Base-by-base conservation (phyloP, 2,329 filamentous ascomycete species). In the Pseudogymnoascus pannorum region DNA sequence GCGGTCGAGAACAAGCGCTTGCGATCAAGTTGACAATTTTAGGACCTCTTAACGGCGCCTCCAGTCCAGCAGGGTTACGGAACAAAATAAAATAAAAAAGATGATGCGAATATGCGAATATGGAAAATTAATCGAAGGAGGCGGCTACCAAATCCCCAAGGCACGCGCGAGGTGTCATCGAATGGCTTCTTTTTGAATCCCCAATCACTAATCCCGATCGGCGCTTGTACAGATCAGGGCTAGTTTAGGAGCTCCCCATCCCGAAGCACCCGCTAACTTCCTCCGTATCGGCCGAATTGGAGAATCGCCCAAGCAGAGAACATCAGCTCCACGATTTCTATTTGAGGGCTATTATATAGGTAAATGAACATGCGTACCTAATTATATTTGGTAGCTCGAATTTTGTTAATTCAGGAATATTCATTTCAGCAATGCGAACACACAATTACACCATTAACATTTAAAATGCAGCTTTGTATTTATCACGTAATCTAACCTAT, bases 401-500 rank as follows among this genome's bases (percentile, higher is more conserved):
- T 29, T 51, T 51, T 54, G 24, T 31, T 31, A 54, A 24, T 54
- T 54, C 44, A 31, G 18, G n/a, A 31, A 54, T 31, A 31, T 18
- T 54, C 24, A 31, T 11, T 54, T 29, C 31, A 54, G 3, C 48
- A 31, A 18, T 31, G 48, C 48, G 26, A 54, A 18, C 14, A 31
- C 26, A 54, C 48, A 18, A 31, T 31, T 54, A 11, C 16, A 14
- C 9, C 11, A 4, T 11, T 20, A 20, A 54, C 26, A 20, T 20
- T 54, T 31, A 20, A 20, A 54, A 54, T 54, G 48, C 26, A 31
- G 26, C 26, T 54, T 54, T 54, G 18, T 54, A 54, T 54, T 54
- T 54, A 54, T 31, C 48, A 54, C 26, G 26, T 54, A 54, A 31
- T 54, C 48, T 54, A 54, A 12, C 57, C 57, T 62, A 88, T 72